Evolutionary conservation across 2,329 filamentous ascomycete genomes (phyloP), one percentile per base, ranked within the genome.

Genomic region (Neonectria neomacrospora): DNA sequence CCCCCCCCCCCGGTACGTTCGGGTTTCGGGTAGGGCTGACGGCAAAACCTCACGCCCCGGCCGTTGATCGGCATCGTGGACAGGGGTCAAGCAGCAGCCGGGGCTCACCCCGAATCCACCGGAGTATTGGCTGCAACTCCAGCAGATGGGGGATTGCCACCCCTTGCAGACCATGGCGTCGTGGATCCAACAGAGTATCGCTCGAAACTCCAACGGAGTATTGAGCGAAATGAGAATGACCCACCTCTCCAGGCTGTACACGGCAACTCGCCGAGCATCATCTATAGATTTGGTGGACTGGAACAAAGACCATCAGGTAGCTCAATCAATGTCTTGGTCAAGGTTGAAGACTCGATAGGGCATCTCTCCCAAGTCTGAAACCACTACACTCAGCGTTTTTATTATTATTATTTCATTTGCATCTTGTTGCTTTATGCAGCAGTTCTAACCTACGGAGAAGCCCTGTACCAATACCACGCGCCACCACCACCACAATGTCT

Each of bases 341-440:
- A 59, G 22, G 50, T 54, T 37, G 22, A 59, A 32, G 50, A 48
- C 57, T 59, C 50, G 2, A 41, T 20, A 47, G 41, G 41, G 48
- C n/a, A 59, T 45, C 39, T 54, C 42, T 54, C 57, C 50, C 41
- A 53, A 54, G 30, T 18, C 50, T 32, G 52, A 48, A 11, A 48
- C 28, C 14, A 39, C 14, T 30, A 26, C 30, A 48, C 41, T 18
- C 41, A 48, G 52, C 11, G 26, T 41, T 59, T 6, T 20, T 41
- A 18, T 41, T 11, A 20, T 26, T 26, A 3, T 26, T n/a, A n/a
- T 26, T 26, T 26, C 23, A 26, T 37, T 14, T 26, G 16, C 39
- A 23, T 39, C 28, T 48, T 32, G 12, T 59, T 59, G 41, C 54
- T 54, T 59, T 41, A 41, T 41, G 32, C 41, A 48, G 50, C 48